phyloP scores from a whole-genome alignment of 2,329 filamentous ascomycete genomes.

The Diaporthe citri region DNA sequence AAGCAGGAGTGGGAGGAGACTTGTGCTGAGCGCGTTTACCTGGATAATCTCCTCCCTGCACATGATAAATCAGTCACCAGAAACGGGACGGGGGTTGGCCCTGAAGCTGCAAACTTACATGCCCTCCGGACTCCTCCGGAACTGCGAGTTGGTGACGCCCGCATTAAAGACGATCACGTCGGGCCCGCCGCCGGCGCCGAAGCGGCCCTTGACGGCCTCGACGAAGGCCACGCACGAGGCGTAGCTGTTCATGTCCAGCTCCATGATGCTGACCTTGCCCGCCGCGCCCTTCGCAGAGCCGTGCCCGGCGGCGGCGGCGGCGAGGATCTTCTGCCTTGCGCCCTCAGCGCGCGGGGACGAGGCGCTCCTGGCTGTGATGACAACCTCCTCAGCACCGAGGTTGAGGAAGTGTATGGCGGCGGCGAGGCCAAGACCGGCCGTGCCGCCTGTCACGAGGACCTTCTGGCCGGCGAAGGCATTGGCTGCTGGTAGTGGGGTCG shows the following conservation, averaged over 20 bases:
- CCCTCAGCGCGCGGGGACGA: constrained; percentile 49
- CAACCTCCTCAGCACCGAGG: constrained; percentile 54
- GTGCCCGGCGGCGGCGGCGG: constrained; percentile 18
- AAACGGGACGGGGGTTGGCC: neutral
- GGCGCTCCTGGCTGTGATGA: constrained; percentile 55
- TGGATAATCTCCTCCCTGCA: constrained; percentile 65
- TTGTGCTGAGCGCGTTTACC: constrained; percentile 70
- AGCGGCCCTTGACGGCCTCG: constrained; percentile 43
- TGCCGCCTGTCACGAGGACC: constrained; percentile 57
- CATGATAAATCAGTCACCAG: neutral
- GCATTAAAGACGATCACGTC: constrained; percentile 48
- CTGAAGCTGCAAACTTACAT: constrained; percentile 43
- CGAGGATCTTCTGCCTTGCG: constrained; percentile 53
- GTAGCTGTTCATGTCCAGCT: constrained; percentile 47
- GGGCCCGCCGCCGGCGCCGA: constrained; percentile 42
- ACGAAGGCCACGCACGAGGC: constrained; percentile 44
- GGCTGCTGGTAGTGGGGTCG: constrained; percentile 43
- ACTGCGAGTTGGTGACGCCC: constrained; percentile 43
- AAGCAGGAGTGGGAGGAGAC: constrained; percentile 65
- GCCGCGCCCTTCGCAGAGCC: constrained; percentile 37
- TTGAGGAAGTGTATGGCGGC: constrained; percentile 55
- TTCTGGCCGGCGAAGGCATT: constrained; percentile 46
- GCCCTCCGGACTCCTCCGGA: constrained; percentile 44
- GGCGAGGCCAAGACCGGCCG: constrained; percentile 56
- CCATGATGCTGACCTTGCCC: constrained; percentile 43